These are phyloP conservation scores for Mucor irregularis DNA, from an alignment of 371 early-diverging fungal species.

Conservation along the genomic window DNA sequence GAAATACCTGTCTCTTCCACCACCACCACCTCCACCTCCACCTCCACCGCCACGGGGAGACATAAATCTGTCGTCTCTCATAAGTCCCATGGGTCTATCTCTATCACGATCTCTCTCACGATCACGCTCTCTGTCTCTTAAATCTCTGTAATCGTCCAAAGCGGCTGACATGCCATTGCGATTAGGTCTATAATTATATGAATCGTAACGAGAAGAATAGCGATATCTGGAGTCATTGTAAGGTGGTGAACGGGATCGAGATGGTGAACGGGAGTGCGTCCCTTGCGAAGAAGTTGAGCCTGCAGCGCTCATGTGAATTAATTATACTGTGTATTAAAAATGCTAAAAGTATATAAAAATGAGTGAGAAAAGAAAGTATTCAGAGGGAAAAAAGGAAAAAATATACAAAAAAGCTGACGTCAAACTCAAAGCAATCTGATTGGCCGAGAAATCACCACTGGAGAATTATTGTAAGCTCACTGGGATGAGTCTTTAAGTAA, in stretches of 20 bases:
- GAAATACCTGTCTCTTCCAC: slow-evolving; percentile 29
- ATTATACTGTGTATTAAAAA: neutral
- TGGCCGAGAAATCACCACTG: neutral
- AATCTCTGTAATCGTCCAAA: slow-evolving; percentile 48
- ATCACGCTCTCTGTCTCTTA: slow-evolving; percentile 55
- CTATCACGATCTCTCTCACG: slow-evolving; percentile 50
- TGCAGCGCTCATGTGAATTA: slow-evolving; percentile 46
- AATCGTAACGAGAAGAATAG: slow-evolving; percentile 39
- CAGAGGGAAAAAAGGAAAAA: neutral
- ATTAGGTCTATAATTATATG: slow-evolving; percentile 34
- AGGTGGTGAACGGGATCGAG: slow-evolving; percentile 53
- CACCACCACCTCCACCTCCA: no score
- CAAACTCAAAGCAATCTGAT: slow-evolving; percentile 2
- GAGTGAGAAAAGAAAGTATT: neutral
- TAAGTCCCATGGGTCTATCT: slow-evolving; percentile 32
- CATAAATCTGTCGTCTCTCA: slow-evolving; percentile 47
- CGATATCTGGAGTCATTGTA: slow-evolving; percentile 49
- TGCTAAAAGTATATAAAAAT: neutral
- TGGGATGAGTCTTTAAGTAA: no score
- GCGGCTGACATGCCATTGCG: slow-evolving; percentile 41
- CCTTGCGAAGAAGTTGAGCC: slow-evolving; percentile 56
- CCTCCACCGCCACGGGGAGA: no score
- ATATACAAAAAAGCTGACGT: slow-evolving; percentile 13
- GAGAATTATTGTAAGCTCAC: no score
- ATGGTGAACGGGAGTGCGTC: slow-evolving; percentile 46